phyloP scores from a whole-genome alignment of 306 rosid genomes.

The Erythrophleum fordii region DNA sequence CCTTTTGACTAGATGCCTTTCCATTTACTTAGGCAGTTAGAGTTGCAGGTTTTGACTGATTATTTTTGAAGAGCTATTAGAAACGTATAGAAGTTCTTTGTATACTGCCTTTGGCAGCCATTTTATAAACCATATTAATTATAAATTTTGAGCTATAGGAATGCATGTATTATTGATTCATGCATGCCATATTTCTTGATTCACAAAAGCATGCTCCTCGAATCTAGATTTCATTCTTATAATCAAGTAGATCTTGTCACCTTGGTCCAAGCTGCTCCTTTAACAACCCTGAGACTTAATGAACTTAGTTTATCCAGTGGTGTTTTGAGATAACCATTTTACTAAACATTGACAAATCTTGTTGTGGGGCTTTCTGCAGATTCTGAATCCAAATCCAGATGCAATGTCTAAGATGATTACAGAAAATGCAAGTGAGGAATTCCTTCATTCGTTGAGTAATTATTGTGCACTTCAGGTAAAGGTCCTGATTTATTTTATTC shows the following conservation, averaged over 20 bases:
- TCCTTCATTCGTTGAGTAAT: conserved; percentile 86
- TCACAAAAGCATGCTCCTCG: conserved; percentile 8
- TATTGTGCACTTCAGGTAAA: conserved; percentile 98
- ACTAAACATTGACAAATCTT: conserved; percentile 30
- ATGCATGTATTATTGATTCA: neutral
- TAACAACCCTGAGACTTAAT: conserved; percentile 6
- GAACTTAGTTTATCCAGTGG: conserved; percentile 22
- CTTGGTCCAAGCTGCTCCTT: neutral
- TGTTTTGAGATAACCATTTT: conserved; percentile 27
- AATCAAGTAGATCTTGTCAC: conserved; percentile 11
- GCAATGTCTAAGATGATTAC: conserved; percentile 99
- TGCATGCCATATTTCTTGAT: neutral
- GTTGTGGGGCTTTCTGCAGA: conserved; percentile 56
- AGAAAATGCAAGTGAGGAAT: conserved; percentile 98
- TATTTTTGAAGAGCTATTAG: neutral
- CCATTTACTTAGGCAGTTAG: neutral
- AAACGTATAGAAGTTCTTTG: conserved; percentile 21
- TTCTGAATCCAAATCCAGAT: conserved; percentile 99
- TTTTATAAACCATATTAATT: neutral
- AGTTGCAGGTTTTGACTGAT: neutral
- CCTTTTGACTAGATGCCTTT: conserved; percentile 3
- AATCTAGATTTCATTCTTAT: neutral
- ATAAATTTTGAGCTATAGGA: neutral
- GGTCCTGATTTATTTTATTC: conserved; percentile 11
- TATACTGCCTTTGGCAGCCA: conserved; percentile 6